Percentiles rank a stretch among this genome's conserved stretches.
Evolutionary conservation across 2,329 filamentous ascomycete species (phyloP).

Genomic region (Phialocephala subalpina): DNA sequence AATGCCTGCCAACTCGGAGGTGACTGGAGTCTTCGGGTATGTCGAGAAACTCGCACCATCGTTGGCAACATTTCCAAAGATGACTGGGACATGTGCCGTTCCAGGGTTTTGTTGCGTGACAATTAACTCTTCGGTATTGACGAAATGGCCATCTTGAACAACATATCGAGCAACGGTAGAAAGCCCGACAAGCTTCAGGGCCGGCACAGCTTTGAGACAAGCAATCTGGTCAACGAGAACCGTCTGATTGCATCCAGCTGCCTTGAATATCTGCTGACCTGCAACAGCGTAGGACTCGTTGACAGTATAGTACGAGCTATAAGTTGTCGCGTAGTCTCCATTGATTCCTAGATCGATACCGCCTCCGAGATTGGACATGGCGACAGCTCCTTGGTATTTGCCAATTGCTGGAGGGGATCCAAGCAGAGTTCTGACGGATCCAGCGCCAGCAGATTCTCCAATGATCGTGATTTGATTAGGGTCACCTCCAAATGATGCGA

Average conservation of each 20-base stretch:
- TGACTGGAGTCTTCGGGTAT: conserved; percentile 53
- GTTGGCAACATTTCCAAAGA: conserved; percentile 57
- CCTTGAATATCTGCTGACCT: conserved; percentile 56
- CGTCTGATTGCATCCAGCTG: conserved; percentile 55
- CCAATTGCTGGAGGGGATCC: conserved; percentile 56
- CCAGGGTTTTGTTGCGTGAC: conserved; percentile 51
- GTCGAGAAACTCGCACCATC: conserved; percentile 60
- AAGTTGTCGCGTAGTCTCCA: conserved; percentile 60
- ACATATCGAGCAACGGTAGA: conserved; percentile 57
- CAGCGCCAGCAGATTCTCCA: conserved; percentile 60
- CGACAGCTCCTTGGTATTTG: conserved; percentile 55
- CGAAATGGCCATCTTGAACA: conserved; percentile 60
- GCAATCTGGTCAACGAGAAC: conserved; percentile 51
- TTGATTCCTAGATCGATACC: conserved; percentile 55
- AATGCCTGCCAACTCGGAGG: conserved; percentile 51
- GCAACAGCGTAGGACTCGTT: conserved; percentile 56
- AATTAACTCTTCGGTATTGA: conserved; percentile 56
- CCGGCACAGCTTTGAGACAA: conserved; percentile 53
- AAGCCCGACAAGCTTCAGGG: conserved; percentile 48
- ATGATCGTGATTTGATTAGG: conserved; percentile 54
- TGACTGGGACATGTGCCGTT: conserved; percentile 58
- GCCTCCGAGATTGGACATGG: conserved; percentile 61
- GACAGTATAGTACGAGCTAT: conserved; percentile 61
- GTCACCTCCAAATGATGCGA: conserved; percentile 56
- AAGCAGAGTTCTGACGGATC: conserved; percentile 56